These are phyloP conservation scores for Beta vulgaris DNA, from an alignment of 148 eudicot species.

Conservation along the genomic window DNA sequence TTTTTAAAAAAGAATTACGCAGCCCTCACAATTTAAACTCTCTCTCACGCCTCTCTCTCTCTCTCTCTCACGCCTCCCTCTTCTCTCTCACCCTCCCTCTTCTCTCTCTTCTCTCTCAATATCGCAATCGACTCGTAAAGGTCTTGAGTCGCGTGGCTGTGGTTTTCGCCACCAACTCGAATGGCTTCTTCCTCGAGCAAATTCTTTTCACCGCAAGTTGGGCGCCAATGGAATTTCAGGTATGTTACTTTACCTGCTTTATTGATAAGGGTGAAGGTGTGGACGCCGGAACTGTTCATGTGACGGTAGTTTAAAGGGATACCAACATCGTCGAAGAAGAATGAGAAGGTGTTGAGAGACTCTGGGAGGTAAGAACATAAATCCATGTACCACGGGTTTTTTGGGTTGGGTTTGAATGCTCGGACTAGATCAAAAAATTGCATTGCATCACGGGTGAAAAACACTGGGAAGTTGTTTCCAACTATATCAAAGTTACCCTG, in stretches of 20 bases:
- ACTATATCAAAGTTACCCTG: slow-evolving; percentile 96
- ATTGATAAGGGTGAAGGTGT: slow-evolving; percentile 72
- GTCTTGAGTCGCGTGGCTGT: slow-evolving; percentile 92
- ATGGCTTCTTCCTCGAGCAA: slow-evolving; percentile 80
- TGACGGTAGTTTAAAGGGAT: slow-evolving; percentile 82
- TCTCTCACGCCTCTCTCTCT: too few species aligned
- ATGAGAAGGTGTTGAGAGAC: slow-evolving; percentile 68
- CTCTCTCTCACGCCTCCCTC: too few species aligned
- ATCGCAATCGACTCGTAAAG: slow-evolving; percentile 87
- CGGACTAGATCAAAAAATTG: slow-evolving; percentile 85
- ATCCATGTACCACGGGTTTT: slow-evolving; percentile 85
- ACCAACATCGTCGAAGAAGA: slow-evolving; percentile 83
- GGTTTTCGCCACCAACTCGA: slow-evolving; percentile 75
- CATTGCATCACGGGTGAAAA: slow-evolving; percentile 86
- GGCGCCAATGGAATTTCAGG: slow-evolving; percentile 95
- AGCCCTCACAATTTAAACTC: too few species aligned
- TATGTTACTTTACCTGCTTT: slow-evolving; percentile 74
- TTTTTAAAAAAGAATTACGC: too few species aligned
- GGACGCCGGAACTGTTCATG: slow-evolving; percentile 92
- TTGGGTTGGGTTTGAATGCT: slow-evolving; percentile 89
- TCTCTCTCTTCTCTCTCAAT: too few species aligned
- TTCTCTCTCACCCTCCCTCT: too few species aligned
- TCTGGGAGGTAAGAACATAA: slow-evolving; percentile 92
- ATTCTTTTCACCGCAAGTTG: slow-evolving; percentile 88
- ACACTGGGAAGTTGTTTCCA: slow-evolving; percentile 95